Evolutionary conservation across 2,329 filamentous ascomycete genomes (phyloP).

Genomic region (Apiospora phragmitis): DNA sequence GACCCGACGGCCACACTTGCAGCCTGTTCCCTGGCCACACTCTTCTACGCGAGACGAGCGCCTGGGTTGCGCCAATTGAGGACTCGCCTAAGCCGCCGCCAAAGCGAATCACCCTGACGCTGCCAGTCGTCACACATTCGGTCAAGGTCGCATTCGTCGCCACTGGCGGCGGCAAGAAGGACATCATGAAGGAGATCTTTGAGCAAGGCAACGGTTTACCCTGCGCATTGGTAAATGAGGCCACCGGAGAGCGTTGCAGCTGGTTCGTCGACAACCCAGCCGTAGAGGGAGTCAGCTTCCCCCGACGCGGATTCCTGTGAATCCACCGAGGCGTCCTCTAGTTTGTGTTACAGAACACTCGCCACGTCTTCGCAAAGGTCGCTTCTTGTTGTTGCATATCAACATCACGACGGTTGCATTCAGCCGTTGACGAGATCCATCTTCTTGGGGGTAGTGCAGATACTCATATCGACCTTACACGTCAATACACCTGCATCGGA

Average conservation of each 20-base stretch:
- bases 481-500: neutral
- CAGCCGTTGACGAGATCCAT: neutral
- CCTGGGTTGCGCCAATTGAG: conserved; percentile 90
- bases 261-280: conserved; percentile 94
- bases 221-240: conserved; percentile 84
- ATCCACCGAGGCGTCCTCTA: neutral
- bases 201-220: conserved; percentile 80
- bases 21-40: conserved; percentile 90
- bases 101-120: conserved; percentile 84
- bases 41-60: conserved; percentile 79
- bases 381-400: neutral
- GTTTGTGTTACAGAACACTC: neutral
- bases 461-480: neutral
- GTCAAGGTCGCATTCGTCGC: conserved; percentile 88
- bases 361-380: neutral
- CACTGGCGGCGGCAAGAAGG: conserved; percentile 86
- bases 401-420: neutral
- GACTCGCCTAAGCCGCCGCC: conserved; percentile 95
- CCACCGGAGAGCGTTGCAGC: conserved; percentile 80
- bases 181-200: conserved; percentile 90
- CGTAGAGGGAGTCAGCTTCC: conserved; percentile 81
- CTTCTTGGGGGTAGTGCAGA: neutral
- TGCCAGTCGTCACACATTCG: conserved; percentile 87
- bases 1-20: conserved; percentile 96
- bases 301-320: conserved; percentile 66